Evolutionary conservation across 495 filamentous ascomycete species (phyloP).

Genomic region (Lasiosphaeria ovina): DNA sequence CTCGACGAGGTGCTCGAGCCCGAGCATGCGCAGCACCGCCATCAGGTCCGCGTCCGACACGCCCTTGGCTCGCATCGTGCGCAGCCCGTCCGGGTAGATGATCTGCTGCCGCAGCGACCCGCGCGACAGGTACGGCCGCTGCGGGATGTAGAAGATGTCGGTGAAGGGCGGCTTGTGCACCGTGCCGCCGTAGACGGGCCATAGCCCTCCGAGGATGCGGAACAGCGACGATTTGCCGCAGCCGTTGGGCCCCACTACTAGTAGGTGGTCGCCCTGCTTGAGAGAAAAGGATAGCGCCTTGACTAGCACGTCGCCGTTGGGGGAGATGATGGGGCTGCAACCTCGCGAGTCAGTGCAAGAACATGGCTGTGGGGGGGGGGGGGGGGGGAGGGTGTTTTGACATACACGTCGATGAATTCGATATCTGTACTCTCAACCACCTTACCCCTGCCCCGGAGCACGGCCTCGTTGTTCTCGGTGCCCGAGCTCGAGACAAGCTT

Average conservation of each 20-base stretch:
- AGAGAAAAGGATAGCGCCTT: conserved; percentile 81
- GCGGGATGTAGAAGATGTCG: conserved; percentile 97
- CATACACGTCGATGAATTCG: conserved; percentile 75
- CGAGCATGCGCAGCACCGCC: conserved; percentile 71
- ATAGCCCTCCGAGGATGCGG: conserved; percentile 91
- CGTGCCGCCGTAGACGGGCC: conserved; percentile 96
- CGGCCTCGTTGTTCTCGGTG: conserved; percentile 70
- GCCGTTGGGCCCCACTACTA: conserved; percentile 95
- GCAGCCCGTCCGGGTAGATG: conserved; percentile 88
- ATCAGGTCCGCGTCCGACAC: conserved; percentile 79
- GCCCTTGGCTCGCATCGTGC: conserved; percentile 81
- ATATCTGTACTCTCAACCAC: conserved; percentile 79
- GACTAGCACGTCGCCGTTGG: conserved; percentile 91
- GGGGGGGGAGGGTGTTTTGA: background rate
- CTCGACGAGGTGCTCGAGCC: conserved; percentile 80
- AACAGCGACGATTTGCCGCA: conserved; percentile 96
- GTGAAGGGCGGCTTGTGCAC: conserved; percentile 85
- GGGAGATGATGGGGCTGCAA: conserved; percentile 80
- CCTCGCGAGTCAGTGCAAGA: conserved; percentile 8
- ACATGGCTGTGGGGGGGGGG: background rate
- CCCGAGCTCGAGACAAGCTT: conserved; percentile 86
- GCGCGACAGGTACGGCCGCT: conserved; percentile 87
- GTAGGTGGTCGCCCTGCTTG: conserved; percentile 78
- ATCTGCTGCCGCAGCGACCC: conserved; percentile 92
- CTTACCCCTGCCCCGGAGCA: conserved; percentile 74